These are phyloP conservation scores for Nemania sp. DNA, from an alignment of 2,329 filamentous ascomycete genomes.

Conservation along the genomic window DNA sequence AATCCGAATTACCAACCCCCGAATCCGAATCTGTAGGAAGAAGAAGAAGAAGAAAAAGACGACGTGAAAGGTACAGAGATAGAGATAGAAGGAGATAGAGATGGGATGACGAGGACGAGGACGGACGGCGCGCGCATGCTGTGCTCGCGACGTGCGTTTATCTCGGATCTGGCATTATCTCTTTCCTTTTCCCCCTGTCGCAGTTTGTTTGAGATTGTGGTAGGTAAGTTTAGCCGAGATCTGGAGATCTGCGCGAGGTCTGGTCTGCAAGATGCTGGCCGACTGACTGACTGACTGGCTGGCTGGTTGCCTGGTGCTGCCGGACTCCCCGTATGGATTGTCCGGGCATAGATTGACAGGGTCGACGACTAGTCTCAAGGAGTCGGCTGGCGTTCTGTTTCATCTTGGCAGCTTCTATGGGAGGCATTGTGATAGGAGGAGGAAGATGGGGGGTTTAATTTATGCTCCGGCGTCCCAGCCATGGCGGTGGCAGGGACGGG, in stretches of 20 bases:
- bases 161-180: not conserved
- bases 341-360: not conserved
- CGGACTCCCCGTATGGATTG: conserved; percentile 10
- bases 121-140: no score
- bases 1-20: not conserved
- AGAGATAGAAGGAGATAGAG: not conserved
- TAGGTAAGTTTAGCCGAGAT: not conserved
- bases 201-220: not conserved
- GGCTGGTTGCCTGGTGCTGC: conserved; percentile 4
- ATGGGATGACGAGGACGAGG: not conserved
- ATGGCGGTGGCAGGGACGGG: no score
- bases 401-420: no score
- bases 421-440: no score
- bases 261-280: not conserved
- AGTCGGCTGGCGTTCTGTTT: no score
- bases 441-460: no score
- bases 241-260: not conserved
- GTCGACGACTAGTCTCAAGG: no score
- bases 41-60: no score
- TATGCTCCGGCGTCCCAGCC: no score
- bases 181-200: not conserved
- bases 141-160: not conserved
- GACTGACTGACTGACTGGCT: no score
- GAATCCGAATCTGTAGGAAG: not conserved
- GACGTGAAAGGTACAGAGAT: no score